These are phyloP conservation scores for Trametes coccinea DNA, from an alignment of 768 basidiomycete species.

Conservation along the genomic window DNA sequence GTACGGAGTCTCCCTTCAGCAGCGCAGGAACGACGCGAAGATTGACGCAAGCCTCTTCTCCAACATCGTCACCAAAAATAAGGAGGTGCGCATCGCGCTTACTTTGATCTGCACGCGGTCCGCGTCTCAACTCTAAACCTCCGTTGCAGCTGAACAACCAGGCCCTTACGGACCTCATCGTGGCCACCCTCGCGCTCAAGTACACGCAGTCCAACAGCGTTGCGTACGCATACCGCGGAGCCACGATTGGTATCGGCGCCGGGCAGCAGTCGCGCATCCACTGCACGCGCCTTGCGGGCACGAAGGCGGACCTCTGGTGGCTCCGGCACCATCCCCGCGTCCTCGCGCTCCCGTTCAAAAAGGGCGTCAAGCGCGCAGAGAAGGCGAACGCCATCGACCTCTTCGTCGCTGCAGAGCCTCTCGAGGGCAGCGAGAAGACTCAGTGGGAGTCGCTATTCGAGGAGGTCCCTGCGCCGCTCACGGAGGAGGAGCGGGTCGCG, in stretches of 20 bases:
- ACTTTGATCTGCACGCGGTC: not conserved
- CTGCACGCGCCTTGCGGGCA: constrained; percentile 96
- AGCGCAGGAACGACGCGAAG: constrained; percentile 87
- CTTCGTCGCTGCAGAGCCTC: constrained; percentile 86
- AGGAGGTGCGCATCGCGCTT: constrained; percentile 54
- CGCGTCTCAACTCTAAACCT: constrained; percentile 7
- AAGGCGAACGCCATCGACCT: constrained; percentile 98
- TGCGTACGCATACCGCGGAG: constrained; percentile 88
- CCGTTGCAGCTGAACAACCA: constrained; percentile 65
- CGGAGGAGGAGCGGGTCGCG: constrained; percentile 65
- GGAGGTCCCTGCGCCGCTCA: constrained; percentile 62
- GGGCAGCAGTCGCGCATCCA: constrained; percentile 99
- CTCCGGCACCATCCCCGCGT: constrained; percentile 95
- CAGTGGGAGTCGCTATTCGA: constrained; percentile 94
- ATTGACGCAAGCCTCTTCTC: constrained; percentile 79
- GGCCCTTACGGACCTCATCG: constrained; percentile 89
- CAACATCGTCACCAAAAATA: constrained; percentile 89
- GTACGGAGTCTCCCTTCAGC: constrained; percentile 88
- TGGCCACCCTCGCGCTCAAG: constrained; percentile 95
- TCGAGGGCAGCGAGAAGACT: constrained; percentile 84
- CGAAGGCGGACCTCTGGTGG: constrained; percentile 99
- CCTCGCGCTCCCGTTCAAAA: constrained; percentile 91
- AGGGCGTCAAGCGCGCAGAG: constrained; percentile 95
- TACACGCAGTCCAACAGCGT: constrained; percentile 99
- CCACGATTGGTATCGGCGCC: constrained; percentile 93